These are phyloP conservation scores for Aspergillus spinulosporus DNA, from an alignment of 2,329 filamentous ascomycete genomes.

Conservation along the genomic window DNA sequence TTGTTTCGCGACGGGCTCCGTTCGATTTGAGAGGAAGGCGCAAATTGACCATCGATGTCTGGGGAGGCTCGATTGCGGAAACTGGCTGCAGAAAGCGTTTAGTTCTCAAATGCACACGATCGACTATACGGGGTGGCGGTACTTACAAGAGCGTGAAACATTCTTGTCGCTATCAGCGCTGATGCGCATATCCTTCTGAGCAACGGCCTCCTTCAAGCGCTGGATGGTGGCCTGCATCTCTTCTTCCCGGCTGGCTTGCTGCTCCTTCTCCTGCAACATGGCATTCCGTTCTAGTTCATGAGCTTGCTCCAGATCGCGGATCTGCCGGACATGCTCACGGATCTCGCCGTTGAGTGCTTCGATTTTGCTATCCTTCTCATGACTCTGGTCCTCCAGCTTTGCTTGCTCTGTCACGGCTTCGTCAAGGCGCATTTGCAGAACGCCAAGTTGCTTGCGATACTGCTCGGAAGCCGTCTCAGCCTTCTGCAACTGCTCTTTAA, in stretches of 20 bases:
- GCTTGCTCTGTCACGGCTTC: slow-evolving; percentile 80
- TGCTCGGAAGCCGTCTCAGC: slow-evolving; percentile 77
- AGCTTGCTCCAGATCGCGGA: slow-evolving; percentile 86
- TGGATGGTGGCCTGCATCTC: slow-evolving; percentile 90
- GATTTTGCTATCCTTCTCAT: slow-evolving; percentile 81
- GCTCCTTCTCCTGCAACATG: slow-evolving; percentile 88
- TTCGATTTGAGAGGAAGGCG: slow-evolving; percentile 78
- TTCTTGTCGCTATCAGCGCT: slow-evolving; percentile 54
- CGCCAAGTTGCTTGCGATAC: slow-evolving; percentile 78
- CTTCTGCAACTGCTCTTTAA: slow-evolving; percentile 78
- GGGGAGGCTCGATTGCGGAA: slow-evolving; percentile 56
- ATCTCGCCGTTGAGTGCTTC: slow-evolving; percentile 82
- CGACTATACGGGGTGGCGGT: background rate
- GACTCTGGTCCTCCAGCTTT: slow-evolving; percentile 81
- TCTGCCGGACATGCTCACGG: slow-evolving; percentile 76
- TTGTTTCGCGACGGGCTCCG: slow-evolving; percentile 87
- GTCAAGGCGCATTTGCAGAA: slow-evolving; percentile 81
- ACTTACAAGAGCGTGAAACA: slow-evolving; percentile 54
- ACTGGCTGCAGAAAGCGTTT: slow-evolving; percentile 35
- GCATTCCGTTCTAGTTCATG: slow-evolving; percentile 87
- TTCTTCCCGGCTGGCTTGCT: slow-evolving; percentile 78
- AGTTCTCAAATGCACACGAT: slow-evolving; percentile 16
- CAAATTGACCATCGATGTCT: slow-evolving; percentile 78
- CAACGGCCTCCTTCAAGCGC: slow-evolving; percentile 83
- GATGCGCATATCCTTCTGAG: slow-evolving; percentile 65